Conservation (phyloP, 352 stramenopile genomes). For the Phytophthora vignae region DNA sequence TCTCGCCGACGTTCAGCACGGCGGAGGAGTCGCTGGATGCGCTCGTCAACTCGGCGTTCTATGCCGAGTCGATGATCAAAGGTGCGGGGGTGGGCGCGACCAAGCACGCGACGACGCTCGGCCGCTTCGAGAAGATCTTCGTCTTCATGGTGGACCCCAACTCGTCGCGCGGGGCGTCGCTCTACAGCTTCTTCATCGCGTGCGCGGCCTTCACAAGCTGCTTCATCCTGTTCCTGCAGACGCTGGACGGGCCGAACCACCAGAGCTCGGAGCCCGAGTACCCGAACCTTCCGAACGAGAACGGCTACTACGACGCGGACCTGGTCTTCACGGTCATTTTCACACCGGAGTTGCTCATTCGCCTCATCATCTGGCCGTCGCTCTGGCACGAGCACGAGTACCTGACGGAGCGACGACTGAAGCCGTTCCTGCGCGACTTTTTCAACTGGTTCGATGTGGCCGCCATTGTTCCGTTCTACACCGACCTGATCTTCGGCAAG, state of each 20-base stretch:
- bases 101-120: conserved; percentile 53
- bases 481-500: conserved; percentile 71
- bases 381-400: conserved; percentile 79
- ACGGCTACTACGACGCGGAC: conserved; percentile 68
- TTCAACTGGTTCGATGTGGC: conserved; percentile 89
- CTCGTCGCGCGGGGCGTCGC: conserved; percentile 63
- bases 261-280: conserved; percentile 71
- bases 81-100: conserved; percentile 38
- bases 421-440: conserved; percentile 72
- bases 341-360: conserved; percentile 72
- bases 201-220: conserved; percentile 73
- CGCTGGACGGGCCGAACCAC: conserved; percentile 79
- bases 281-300: conserved; percentile 54
- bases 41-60: conserved; percentile 62
- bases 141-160: conserved; percentile 79
- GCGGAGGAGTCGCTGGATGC: conserved; percentile 62
- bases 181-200: conserved; percentile 83
- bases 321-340: conserved; percentile 81
- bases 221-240: conserved; percentile 79
- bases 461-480: conserved; percentile 79
- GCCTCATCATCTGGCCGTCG: conserved; percentile 77
- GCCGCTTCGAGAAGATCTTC: conserved; percentile 69
- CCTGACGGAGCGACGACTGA: conserved; percentile 65
- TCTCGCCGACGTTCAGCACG: conserved; percentile 70
- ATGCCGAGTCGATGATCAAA: conserved; percentile 52